Evolutionary conservation across 2,329 filamentous ascomycete species (phyloP), one percentile per base, ranked within the genome.

Genomic region (Ambrosiella cleistominuta): DNA sequence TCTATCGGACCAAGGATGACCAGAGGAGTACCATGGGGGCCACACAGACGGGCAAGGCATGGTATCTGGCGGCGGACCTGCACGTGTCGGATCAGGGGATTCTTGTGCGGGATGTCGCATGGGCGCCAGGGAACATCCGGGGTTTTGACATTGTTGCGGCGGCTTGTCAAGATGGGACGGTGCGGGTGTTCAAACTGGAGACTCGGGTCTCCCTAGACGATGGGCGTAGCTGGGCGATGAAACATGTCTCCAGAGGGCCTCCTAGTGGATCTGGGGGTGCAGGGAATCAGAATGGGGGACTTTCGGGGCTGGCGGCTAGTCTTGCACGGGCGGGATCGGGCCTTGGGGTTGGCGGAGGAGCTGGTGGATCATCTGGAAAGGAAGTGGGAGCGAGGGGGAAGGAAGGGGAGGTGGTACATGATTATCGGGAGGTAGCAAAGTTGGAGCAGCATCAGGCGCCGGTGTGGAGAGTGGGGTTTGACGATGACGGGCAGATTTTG

Each of bases 61-160:
- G 97, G 66, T 95, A 95, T 67, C 79, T 87, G 7, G 89, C 89
- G 0, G 82, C 84, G 17, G 52, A 54, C 27, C 12, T 54, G 1
- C 52, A 54, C 13, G 44, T 50, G 7, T 50, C 47, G 85, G 89
- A 66, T 73, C 52, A 54, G 15, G 52, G 80, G 7, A 82, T 83
- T 0, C 75, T 97, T 44, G 86, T 96, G 6, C 78, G 91, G 53
- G 90, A 96, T 67, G 80, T 96, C 1, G 84, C 88, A 1, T 98
- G 93, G 93, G 88, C 91, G 0, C 86, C 89, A 53, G 91, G 89
- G 11, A 94, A 89, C 63, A 88, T 94, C 65, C 76, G 90, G 44
- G 91, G 91, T 1, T 91, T 88, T 68, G 93, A 98, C 68, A 78
- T 91, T 59, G 79, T 97, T 64, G 93, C 91, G 2, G 94, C 90